Evolutionary conservation across 345 rosid species (phyloP).

Genomic region (Eucalyptus decipiens): DNA sequence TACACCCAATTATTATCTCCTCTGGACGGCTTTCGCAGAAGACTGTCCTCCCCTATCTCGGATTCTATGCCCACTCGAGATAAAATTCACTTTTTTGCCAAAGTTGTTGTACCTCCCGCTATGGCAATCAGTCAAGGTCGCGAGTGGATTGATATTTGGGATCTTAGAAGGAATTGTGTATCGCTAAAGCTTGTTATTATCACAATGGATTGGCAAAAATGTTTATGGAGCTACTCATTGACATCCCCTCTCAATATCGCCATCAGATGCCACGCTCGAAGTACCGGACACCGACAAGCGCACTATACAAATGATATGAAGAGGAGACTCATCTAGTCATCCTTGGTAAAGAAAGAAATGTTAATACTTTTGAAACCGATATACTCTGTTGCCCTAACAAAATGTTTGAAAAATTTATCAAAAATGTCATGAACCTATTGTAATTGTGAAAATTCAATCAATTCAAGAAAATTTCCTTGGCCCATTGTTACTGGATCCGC

Average conservation of each 20-base stretch:
- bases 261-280: not conserved
- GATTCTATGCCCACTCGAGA: not conserved
- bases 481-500: fast-evolving
- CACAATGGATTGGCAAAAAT: not conserved
- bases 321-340: not conserved
- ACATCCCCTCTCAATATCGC: not conserved
- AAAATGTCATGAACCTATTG: too few species aligned
- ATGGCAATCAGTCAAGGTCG: not conserved
- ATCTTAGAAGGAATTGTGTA: not conserved
- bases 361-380: not conserved
- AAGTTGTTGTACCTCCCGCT: not conserved
- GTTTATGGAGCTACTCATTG: not conserved
- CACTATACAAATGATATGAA: not conserved
- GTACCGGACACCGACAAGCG: too few species aligned
- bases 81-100: not conserved
- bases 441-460: too few species aligned
- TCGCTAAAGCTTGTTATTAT: not conserved
- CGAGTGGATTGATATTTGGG: not conserved
- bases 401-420: not conserved
- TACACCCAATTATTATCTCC: not conserved
- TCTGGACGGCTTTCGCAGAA: constrained; percentile 2
- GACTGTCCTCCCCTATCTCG: not conserved
- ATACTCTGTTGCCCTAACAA: not conserved
- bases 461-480: not conserved
- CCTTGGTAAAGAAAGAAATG: not conserved